These are phyloP conservation scores for Rhizopus sp. DNA, from an alignment of 371 early-diverging fungal genomes.

Conservation along the genomic window DNA sequence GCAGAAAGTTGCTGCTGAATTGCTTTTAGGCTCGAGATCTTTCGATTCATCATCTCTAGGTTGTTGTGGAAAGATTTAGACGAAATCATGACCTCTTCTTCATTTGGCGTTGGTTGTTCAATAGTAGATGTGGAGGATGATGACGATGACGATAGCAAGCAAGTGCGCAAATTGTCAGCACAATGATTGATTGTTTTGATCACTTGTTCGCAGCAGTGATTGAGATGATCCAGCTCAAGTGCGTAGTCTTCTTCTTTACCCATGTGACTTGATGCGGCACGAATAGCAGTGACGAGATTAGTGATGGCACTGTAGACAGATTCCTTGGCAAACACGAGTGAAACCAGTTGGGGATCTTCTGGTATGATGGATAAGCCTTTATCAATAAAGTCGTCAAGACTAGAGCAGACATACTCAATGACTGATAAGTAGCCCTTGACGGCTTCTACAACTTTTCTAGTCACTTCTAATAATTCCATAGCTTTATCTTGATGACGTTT, in stretches of 20 bases:
- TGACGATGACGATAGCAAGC: conserved; percentile 9
- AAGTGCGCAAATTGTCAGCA: conserved; percentile 34
- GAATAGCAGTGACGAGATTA: conserved; percentile 46
- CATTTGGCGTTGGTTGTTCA: no score
- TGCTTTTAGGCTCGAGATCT: background rate
- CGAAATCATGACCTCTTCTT: no score
- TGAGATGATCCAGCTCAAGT: conserved; percentile 29
- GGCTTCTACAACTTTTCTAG: conserved; percentile 45
- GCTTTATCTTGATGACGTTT: conserved; percentile 21
- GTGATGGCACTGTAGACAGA: conserved; percentile 51
- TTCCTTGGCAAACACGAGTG: conserved; percentile 48
- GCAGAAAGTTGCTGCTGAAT: background rate
- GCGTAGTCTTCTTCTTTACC: background rate
- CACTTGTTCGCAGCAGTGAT: conserved; percentile 38
- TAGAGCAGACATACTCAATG: conserved; percentile 46
- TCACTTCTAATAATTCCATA: conserved; percentile 44
- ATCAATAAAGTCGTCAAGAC: conserved; percentile 36
- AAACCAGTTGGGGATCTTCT: conserved; percentile 44
- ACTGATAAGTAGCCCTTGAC: conserved; percentile 42
- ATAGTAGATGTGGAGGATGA: background rate
- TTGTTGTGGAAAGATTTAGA: background rate
- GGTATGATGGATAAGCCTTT: conserved; percentile 31
- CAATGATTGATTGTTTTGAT: conserved; percentile 36
- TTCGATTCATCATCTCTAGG: background rate
- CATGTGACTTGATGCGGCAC: conserved; percentile 35